Conservation (phyloP, 2,329 filamentous ascomycete species). For the Diplodia seriata region DNA sequence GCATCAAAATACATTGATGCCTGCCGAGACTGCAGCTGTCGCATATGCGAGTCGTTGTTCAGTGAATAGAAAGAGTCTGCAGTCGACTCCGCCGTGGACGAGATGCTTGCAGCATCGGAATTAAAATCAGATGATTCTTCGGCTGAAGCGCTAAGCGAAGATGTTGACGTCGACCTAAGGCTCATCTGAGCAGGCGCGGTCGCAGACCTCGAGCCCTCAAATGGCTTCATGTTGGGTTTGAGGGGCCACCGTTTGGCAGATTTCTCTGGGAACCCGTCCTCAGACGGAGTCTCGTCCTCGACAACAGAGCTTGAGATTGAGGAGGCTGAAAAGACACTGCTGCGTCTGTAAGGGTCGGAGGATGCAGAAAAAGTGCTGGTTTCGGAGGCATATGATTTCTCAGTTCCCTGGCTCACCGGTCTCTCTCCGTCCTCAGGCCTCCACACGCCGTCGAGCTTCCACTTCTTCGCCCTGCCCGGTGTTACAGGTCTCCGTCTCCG, state of each 20-base stretch:
- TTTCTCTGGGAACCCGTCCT: conserved; percentile 18
- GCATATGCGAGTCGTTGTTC: conserved; percentile 32
- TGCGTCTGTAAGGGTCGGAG: conserved; percentile 47
- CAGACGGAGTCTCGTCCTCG: conserved; percentile 37
- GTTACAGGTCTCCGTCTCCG: conserved; percentile 71
- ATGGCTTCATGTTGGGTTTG: conserved; percentile 6
- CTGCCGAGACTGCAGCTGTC: conserved; percentile 4
- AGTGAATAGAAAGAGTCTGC: conserved; percentile 49
- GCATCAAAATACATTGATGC: conserved; percentile 28
- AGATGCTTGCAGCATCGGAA: conserved; percentile 43
- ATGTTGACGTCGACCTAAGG: conserved; percentile 12
- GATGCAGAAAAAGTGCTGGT: conserved; percentile 39
- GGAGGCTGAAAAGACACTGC: conserved; percentile 37
- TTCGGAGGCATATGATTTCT: conserved; percentile 38
- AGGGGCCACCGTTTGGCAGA: background rate
- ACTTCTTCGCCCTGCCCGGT: conserved; percentile 60
- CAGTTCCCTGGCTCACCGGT: conserved; percentile 42
- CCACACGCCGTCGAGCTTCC: conserved; percentile 57
- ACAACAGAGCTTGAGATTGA: conserved; percentile 41
- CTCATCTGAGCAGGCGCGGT: conserved; percentile 20
- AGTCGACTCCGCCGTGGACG: conserved; percentile 47
- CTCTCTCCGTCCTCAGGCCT: conserved; percentile 51
- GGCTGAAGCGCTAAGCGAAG: conserved; percentile 9
- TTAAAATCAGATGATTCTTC: conserved; percentile 14
- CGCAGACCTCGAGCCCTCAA: conserved; percentile 12